These are phyloP conservation scores for Jatropha multifida DNA, from an alignment of 441 rosid species.

Conservation along the genomic window DNA sequence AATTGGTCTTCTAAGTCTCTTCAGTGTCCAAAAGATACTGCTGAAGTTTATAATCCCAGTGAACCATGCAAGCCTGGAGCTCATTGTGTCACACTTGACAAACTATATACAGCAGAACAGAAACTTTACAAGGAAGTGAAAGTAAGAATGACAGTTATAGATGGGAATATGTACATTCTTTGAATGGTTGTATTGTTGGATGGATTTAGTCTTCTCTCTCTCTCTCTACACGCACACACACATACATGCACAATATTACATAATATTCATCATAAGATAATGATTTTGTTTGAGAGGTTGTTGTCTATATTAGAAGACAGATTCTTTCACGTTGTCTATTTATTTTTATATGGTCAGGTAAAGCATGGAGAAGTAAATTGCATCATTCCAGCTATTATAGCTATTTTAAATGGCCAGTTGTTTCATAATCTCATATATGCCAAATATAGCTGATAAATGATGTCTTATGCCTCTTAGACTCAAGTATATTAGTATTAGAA, in stretches of 20 bases:
- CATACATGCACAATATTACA: too few species aligned
- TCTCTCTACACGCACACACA: too few species aligned
- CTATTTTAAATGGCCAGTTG: too few species aligned
- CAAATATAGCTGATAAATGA: not conserved
- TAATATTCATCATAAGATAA: not conserved
- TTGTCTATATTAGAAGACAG: not conserved
- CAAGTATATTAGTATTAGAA: not conserved
- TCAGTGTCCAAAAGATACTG: slow-evolving; percentile 48
- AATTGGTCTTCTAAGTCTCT: slow-evolving; percentile 86
- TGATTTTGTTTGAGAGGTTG: not conserved
- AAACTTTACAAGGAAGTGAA: slow-evolving; percentile 79
- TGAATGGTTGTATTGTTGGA: not conserved
- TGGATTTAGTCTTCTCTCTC: not conserved
- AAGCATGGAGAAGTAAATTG: too few species aligned
- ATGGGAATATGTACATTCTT: slow-evolving; percentile 7
- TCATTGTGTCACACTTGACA: slow-evolving; percentile 77
- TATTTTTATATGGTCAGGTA: too few species aligned
- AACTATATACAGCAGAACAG: slow-evolving; percentile 71
- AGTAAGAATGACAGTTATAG: slow-evolving; percentile 42
- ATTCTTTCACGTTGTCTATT: not conserved
- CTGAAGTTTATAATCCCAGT: slow-evolving; percentile 34
- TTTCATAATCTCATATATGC: too few species aligned
- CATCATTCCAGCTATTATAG: too few species aligned
- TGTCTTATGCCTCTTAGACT: not conserved
- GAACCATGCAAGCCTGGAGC: slow-evolving; percentile 90